Evolutionary conservation across 208 protist genomes (phyloP).

Genomic region (Angomonas deanei): DNA sequence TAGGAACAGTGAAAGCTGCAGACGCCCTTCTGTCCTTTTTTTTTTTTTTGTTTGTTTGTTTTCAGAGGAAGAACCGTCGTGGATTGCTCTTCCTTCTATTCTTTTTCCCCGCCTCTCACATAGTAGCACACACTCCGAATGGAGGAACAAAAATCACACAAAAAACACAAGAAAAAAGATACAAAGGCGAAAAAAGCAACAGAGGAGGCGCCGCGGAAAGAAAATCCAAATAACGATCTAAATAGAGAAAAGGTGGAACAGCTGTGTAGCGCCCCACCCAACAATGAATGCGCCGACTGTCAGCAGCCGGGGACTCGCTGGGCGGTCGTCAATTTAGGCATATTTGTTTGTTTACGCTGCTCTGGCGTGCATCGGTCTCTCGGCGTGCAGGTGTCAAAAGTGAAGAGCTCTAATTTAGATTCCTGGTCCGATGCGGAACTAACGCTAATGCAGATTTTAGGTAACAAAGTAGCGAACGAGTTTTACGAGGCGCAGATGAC

Average conservation of each 20-base stretch:
- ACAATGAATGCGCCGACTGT: slow-evolving; percentile 85
- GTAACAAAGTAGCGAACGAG: slow-evolving; percentile 55
- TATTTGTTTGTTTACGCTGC: slow-evolving; percentile 93
- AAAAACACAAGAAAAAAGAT: slow-evolving; percentile 6
- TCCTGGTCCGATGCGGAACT: slow-evolving; percentile 63
- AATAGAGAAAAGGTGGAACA: slow-evolving; percentile 15
- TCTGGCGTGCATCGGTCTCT: slow-evolving; percentile 91
- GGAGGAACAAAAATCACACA: slow-evolving; percentile 5
- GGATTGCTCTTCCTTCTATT: too few relatives aligned
- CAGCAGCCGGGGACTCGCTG: slow-evolving; percentile 75
- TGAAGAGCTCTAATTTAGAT: slow-evolving; percentile 93
- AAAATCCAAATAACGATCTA: slow-evolving; percentile 1
- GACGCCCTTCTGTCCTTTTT: too few relatives aligned
- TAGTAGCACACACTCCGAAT: not conserved
- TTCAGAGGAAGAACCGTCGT: too few relatives aligned
- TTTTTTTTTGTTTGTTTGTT: too few relatives aligned
- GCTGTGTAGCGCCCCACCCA: slow-evolving; percentile 46
- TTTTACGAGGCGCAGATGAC: slow-evolving; percentile 55
- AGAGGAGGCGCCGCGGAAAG: not conserved
- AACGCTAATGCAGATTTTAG: slow-evolving; percentile 59
- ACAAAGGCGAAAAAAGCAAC: not conserved
- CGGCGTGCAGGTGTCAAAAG: slow-evolving; percentile 90
- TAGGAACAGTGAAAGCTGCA: too few relatives aligned
- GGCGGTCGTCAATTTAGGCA: slow-evolving; percentile 85
- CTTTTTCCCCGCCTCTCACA: too few relatives aligned